Percentiles rank a stretch among this genome's conserved stretches.
phyloP scores from a whole-genome alignment of 495 filamentous ascomycete genomes.

The Physcia stellaris region DNA sequence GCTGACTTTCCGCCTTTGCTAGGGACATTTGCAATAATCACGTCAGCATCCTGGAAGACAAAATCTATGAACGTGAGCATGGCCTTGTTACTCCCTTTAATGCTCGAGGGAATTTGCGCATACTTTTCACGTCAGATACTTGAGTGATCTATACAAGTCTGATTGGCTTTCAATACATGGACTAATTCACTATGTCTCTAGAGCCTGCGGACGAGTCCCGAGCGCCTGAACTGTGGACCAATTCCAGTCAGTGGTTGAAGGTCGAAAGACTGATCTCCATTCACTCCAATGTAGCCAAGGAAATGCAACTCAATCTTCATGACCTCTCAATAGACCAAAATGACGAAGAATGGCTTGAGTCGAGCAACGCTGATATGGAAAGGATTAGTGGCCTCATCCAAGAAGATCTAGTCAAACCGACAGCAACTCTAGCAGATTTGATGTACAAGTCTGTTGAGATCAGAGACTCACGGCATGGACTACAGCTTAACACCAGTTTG shows the following conservation, averaged over 20 bases:
- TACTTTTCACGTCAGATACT: no score
- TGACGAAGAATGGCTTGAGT: conserved; percentile 15
- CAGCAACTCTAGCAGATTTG: conserved; percentile 26
- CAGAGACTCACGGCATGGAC: conserved; percentile 34
- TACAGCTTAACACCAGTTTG: conserved; percentile 33
- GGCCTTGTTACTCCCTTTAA: no score
- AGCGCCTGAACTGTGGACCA: conserved; percentile 41
- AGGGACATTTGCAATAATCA: conserved; percentile 9
- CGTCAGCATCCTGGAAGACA: conserved; percentile 33
- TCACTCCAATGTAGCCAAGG: conserved; percentile 33
- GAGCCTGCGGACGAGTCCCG: conserved; percentile 39
- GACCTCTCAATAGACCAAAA: conserved; percentile 19
- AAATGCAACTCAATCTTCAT: conserved; percentile 27
- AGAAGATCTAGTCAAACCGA: conserved; percentile 38
- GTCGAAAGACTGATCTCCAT: conserved; percentile 39
- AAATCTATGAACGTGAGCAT: conserved; percentile 45
- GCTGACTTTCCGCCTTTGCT: no score
- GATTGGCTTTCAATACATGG: no score
- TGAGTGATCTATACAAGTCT: no score
- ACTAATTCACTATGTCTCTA: no score
- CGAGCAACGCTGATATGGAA: conserved; percentile 12
- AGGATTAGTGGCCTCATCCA: conserved; percentile 18
- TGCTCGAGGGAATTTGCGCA: no score
- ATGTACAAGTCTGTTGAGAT: conserved; percentile 45
- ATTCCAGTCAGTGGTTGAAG: conserved; percentile 35